These are phyloP conservation scores for Cryoendolithus antarcticus DNA, from an alignment of 2,329 filamentous ascomycete species.

Conservation along the genomic window DNA sequence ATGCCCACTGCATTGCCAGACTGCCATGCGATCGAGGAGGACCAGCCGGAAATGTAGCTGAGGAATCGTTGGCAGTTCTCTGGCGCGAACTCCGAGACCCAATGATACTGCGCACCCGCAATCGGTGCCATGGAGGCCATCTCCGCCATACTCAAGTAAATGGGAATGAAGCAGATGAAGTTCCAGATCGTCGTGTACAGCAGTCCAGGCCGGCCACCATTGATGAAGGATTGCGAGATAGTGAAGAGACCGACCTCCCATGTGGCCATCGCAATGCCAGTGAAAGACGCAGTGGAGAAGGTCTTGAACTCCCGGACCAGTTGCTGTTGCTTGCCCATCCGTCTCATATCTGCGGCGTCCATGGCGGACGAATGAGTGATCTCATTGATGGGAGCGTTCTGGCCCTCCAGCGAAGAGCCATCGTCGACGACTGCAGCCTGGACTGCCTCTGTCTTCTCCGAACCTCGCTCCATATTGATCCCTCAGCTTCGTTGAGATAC, in stretches of 20 bases:
- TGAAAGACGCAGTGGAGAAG: conserved; percentile 21
- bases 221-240: too few relatives aligned
- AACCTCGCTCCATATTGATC: too few relatives aligned
- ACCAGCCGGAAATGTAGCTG: conserved; percentile 27
- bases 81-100: conserved; percentile 30
- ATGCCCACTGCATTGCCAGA: conserved; percentile 13
- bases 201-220: too few relatives aligned
- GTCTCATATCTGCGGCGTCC: conserved; percentile 32
- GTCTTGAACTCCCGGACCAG: conserved; percentile 38
- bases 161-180: too few relatives aligned
- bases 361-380: background rate
- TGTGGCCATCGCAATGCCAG: too few relatives aligned
- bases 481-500: too few relatives aligned
- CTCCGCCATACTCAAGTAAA: conserved; percentile 13
- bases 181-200: too few relatives aligned
- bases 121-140: conserved; percentile 13
- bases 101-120: conserved; percentile 20
- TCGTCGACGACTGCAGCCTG: too few relatives aligned
- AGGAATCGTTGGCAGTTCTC: conserved; percentile 28
- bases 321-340: conserved; percentile 37
- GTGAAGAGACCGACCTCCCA: too few relatives aligned
- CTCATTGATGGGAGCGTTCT: too few relatives aligned
- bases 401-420: too few relatives aligned
- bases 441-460: too few relatives aligned
- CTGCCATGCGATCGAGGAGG: conserved; percentile 12